These are phyloP conservation scores for Colletotrichum nymphaeae DNA, from an alignment of 2,329 filamentous ascomycete genomes.

Conservation along the genomic window DNA sequence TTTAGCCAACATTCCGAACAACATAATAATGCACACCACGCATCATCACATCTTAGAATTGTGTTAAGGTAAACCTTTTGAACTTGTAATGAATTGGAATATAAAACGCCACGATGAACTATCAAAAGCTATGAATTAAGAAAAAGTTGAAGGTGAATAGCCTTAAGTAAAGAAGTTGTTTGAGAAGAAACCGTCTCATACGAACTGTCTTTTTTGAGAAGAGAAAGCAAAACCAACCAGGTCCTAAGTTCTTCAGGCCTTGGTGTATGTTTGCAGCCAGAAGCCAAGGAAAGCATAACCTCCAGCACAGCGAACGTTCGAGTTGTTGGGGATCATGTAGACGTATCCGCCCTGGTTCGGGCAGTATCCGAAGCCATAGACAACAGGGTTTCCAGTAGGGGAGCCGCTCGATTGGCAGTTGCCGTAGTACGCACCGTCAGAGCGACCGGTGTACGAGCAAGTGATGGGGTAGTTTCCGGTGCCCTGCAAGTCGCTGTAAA, in stretches of 20 bases:
- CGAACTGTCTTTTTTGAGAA: neutral
- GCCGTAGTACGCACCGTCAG: neutral
- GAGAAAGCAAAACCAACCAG: neutral
- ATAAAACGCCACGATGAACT: neutral
- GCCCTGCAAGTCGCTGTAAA: constrained; percentile 6
- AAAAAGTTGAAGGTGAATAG: neutral
- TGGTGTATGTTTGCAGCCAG: neutral
- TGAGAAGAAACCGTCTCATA: neutral
- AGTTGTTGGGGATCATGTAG: constrained; percentile 27
- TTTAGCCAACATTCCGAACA: too few relatives aligned
- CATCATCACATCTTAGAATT: too few relatives aligned
- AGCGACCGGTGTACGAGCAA: neutral
- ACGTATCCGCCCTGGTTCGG: constrained; percentile 14
- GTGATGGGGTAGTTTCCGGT: constrained; percentile 2
- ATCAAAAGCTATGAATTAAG: neutral
- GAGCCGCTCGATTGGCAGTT: constrained; percentile 11
- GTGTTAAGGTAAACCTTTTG: too few relatives aligned
- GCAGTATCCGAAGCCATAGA: constrained; percentile 14
- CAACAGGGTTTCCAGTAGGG: constrained; percentile 7
- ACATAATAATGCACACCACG: too few relatives aligned
- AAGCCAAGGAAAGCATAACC: constrained; percentile 18
- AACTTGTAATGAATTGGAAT: neutral
- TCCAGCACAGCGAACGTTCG: constrained; percentile 10
- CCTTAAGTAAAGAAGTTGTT: neutral
- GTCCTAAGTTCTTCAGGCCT: neutral